Evolutionary conservation across 202 grass and related monocot genomes (phyloP).

Genomic region (Schoenoplectus triqueter): DNA sequence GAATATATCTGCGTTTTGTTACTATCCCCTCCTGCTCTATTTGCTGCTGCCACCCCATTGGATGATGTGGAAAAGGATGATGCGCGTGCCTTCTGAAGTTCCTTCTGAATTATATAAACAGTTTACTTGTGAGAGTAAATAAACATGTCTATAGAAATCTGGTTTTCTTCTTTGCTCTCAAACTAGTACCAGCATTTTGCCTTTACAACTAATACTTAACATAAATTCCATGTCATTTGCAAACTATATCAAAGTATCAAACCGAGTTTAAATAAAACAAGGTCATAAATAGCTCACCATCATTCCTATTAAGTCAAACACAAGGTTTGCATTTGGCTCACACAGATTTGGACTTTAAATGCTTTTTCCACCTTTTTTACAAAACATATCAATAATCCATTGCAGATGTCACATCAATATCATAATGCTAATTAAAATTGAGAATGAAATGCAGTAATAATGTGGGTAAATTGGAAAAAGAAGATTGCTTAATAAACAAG

Average conservation of each 20-base stretch:
- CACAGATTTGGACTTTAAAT: not conserved
- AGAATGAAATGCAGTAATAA: not conserved
- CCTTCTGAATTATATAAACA: slow-evolving; percentile 35
- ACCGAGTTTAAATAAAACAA: slow-evolving; percentile 11
- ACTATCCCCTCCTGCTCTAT: slow-evolving; percentile 44
- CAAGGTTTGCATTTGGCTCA: not conserved
- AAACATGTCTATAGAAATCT: not conserved
- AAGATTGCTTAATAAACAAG: not conserved
- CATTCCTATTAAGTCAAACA: not conserved
- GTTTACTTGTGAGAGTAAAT: not conserved
- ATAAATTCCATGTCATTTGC: not conserved
- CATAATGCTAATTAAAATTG: not conserved
- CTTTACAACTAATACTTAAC: slow-evolving; percentile 1
- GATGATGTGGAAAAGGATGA: slow-evolving; percentile 73
- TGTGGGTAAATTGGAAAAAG: not conserved
- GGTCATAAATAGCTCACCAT: not conserved
- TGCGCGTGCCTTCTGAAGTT: slow-evolving; percentile 59
- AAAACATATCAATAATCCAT: not conserved
- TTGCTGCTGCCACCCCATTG: slow-evolving; percentile 49
- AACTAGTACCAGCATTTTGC: not conserved
- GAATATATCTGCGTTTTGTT: slow-evolving; percentile 59
- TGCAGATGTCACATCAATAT: not conserved
- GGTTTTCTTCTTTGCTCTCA: not conserved
- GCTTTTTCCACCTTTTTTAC: not conserved
- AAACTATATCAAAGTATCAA: slow-evolving; percentile 4